These are phyloP conservation scores for Wallemia mellicola DNA, from an alignment of 1,284 basidiomycete species.

Conservation along the genomic window DNA sequence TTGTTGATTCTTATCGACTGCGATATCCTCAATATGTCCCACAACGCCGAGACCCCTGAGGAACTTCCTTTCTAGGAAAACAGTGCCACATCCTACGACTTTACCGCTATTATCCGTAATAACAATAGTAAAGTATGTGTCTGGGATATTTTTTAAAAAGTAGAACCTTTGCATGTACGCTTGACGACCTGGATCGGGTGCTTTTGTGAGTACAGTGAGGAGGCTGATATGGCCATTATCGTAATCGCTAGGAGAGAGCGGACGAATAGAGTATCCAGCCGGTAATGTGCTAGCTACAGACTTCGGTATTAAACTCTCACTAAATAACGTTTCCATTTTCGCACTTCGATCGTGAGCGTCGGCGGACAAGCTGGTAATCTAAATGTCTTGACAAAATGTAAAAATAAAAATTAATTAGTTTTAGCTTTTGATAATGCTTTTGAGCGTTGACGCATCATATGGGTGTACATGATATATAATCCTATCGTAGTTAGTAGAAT, in stretches of 20 bases:
- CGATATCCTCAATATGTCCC: constrained; percentile 94
- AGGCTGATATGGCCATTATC: constrained; percentile 51
- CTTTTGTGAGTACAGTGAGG: constrained; percentile 44
- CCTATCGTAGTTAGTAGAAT: constrained; percentile 18
- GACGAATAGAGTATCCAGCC: constrained; percentile 26
- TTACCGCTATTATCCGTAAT: constrained; percentile 44
- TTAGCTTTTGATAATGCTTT: constrained; percentile 32
- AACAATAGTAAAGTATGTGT: constrained; percentile 58
- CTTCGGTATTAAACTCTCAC: not conserved
- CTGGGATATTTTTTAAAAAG: constrained; percentile 15
- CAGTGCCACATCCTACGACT: constrained; percentile 54
- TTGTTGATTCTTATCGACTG: constrained; percentile 56
- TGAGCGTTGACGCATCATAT: constrained; percentile 60
- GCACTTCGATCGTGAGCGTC: not conserved
- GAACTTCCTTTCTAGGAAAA: constrained; percentile 83
- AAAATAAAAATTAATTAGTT: constrained; percentile 3
- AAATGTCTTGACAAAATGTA: not conserved
- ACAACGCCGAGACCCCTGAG: constrained; percentile 44
- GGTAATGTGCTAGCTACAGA: not conserved
- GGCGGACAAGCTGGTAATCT: too few relatives aligned
- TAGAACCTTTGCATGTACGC: constrained; percentile 40
- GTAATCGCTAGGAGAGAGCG: constrained; percentile 61
- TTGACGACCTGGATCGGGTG: constrained; percentile 40
- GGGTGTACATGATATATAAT: constrained; percentile 56
- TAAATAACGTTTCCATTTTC: not conserved